Percentiles rank a stretch among this genome's conserved stretches.
Evolutionary conservation across 345 rosid genomes (phyloP).

Genomic region (Chamaenerion angustifolium): DNA sequence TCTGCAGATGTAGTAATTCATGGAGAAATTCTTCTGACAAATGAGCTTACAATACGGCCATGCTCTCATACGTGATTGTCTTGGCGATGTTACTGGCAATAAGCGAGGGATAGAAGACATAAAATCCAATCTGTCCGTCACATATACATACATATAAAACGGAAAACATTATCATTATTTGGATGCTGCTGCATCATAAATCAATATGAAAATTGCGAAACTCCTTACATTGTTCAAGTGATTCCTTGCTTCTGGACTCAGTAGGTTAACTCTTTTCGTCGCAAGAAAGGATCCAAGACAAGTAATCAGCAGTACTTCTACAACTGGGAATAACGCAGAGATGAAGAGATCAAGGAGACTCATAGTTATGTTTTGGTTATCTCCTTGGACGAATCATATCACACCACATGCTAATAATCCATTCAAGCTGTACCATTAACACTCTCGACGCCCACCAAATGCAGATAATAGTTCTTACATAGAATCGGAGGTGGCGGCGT

Average conservation of each 20-base stretch:
- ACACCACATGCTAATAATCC: too few relatives aligned
- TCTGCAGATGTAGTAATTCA: too few relatives aligned
- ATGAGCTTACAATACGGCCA: conserved; percentile 17
- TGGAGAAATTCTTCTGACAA: too few relatives aligned
- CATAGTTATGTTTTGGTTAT: conserved; percentile 7
- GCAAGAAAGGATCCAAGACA: conserved; percentile 19
- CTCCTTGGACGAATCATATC: too few relatives aligned
- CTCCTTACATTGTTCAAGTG: conserved; percentile 13
- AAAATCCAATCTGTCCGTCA: conserved; percentile 18
- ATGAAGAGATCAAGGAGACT: conserved; percentile 15
- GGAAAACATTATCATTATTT: not conserved
- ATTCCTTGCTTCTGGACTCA: conserved; percentile 12
- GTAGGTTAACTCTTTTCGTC: conserved; percentile 11
- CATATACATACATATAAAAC: too few relatives aligned
- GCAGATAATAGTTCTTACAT: too few relatives aligned
- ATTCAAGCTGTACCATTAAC: too few relatives aligned
- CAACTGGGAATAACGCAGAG: conserved; percentile 20
- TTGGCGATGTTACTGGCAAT: conserved; percentile 22
- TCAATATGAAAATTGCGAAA: too few relatives aligned
- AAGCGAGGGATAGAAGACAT: conserved; percentile 26
- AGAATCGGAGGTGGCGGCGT: too few relatives aligned
- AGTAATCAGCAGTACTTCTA: conserved; percentile 22
- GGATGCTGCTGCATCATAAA: too few relatives aligned
- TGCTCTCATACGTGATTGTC: conserved; percentile 20
- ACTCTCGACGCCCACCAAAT: too few relatives aligned